Evolutionary conservation across 2,329 filamentous ascomycete species (phyloP).

Genomic region (Gliomastix tumulicola): DNA sequence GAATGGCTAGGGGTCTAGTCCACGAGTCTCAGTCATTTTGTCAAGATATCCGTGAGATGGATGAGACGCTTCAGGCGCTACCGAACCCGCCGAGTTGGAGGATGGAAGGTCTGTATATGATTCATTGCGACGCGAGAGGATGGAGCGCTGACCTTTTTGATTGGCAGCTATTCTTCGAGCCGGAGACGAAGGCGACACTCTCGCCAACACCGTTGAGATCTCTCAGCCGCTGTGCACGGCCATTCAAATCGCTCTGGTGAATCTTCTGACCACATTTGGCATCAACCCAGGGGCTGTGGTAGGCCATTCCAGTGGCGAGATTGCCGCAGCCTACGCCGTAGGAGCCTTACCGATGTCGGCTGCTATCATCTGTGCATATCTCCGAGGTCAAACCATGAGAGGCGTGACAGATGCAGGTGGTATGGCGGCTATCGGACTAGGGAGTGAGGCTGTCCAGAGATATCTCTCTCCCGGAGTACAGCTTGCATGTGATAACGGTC

Average conservation of each 20-base stretch:
- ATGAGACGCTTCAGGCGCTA: conserved; percentile 13
- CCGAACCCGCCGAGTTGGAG: no score
- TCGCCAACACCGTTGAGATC: conserved; percentile 12
- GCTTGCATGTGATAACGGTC: conserved; percentile 38
- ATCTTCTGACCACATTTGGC: conserved; percentile 18
- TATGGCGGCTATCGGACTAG: conserved; percentile 33
- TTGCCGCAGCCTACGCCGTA: conserved; percentile 26
- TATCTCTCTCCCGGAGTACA: conserved; percentile 10
- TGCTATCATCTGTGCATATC: conserved; percentile 3
- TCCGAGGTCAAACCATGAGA: conserved; percentile 11
- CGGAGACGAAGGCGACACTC: conserved; percentile 6
- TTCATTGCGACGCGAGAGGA: no score
- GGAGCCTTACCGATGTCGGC: conserved; percentile 31
- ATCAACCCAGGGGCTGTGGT: conserved; percentile 18
- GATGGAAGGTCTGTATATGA: no score
- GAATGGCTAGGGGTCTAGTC: conserved; percentile 13
- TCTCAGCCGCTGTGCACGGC: conserved; percentile 32
- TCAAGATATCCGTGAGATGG: conserved; percentile 8
- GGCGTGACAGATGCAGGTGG: no score
- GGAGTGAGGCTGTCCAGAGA: conserved; percentile 10
- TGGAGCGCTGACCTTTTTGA: conserved; percentile 26
- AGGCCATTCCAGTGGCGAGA: conserved; percentile 31
- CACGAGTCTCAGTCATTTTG: conserved; percentile 2
- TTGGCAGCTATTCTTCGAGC: no score
- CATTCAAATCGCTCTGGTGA: conserved; percentile 30